Conservation (phyloP, 2,329 filamentous ascomycete genomes). For the Trichoderma pleuroti region DNA sequence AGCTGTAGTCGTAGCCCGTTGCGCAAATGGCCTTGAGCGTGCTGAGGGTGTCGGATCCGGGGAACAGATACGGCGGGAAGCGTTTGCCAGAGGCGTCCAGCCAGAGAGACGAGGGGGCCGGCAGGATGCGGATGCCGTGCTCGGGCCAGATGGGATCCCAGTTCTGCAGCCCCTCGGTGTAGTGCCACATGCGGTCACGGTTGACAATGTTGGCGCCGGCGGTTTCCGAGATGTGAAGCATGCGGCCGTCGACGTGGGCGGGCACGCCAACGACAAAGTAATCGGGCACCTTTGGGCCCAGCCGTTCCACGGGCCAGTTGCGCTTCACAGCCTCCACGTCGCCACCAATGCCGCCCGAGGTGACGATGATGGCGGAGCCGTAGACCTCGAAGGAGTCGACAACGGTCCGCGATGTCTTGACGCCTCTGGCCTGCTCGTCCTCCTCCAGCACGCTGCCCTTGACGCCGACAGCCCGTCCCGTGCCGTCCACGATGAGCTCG, state of each 20-base stretch:
- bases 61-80: slow-evolving; percentile 54
- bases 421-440: slow-evolving; percentile 49
- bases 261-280: slow-evolving; percentile 59
- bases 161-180: slow-evolving; percentile 59
- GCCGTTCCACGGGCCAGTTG: slow-evolving; percentile 54
- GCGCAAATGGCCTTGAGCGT: slow-evolving; percentile 58
- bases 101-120: slow-evolving; percentile 60
- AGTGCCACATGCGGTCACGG: slow-evolving; percentile 64
- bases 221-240: slow-evolving; percentile 54
- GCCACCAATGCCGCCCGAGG: slow-evolving; percentile 59
- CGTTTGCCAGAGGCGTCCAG: slow-evolving; percentile 58
- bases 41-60: slow-evolving; percentile 54
- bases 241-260: slow-evolving; percentile 61
- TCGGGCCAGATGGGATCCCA: slow-evolving; percentile 60
- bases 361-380: slow-evolving; percentile 51
- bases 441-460: slow-evolving; percentile 50
- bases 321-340: slow-evolving; percentile 58
- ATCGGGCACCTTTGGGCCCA: slow-evolving; percentile 54
- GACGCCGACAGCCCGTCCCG: slow-evolving; percentile 51
- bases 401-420: slow-evolving; percentile 47
- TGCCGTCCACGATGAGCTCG: slow-evolving; percentile 50
- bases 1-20: slow-evolving; percentile 61
- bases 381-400: slow-evolving; percentile 51
- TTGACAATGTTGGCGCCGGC: slow-evolving; percentile 56
- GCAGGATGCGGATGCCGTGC: slow-evolving; percentile 59